Evolutionary conservation across 2,329 filamentous ascomycete genomes (phyloP), one percentile per base, ranked within the genome.

Genomic region (Cryphonectria nitschkei): DNA sequence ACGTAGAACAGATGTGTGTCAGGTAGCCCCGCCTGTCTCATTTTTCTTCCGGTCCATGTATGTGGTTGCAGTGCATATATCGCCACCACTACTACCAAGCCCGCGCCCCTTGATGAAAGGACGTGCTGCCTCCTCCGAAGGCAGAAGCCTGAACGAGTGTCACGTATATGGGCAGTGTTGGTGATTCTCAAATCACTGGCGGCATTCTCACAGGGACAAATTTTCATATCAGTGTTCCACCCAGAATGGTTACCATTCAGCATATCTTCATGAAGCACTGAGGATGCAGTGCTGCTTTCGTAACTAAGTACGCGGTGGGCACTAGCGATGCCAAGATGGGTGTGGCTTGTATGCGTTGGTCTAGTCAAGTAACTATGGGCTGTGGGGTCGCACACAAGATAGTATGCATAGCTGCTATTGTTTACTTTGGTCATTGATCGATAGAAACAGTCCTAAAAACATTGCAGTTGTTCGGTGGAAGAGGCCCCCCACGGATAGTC

Each of bases 21-120:
- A 39, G 39, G 29, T 32, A 41, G 22, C 13, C 60, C 19, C 19
- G 22, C 29, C 34, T n/a, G 11, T 29, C 22, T 29, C 9, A 34
- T 3, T 41, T 22, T 19, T 29, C n/a, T 22, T 19, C 16, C n/a
- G 7, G 16, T 22, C 43, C 7, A 50, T 9, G n/a, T 14, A 39
- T 64, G 61, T 64, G 39, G 61, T 64, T 41, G 39, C 39, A 64
- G 26, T 26, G 61, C 61, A 43, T 46, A 32, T 9, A 32, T 43
- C 26, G 61, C 39, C 61, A 46, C 58, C 58, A 61, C 58, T 8
- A 61, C 32, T 22, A 22, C 43, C 43, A 39, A 39, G 37, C 11
- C 9, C 37, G 37, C 8, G 37, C 37, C 37, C 37, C 13, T 39
- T 9, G 11, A 39, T 11, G 26, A 9, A 39, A 39, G 37, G 37